Percentiles rank a stretch among this genome's conserved stretches.
Conservation (phyloP, 2,329 filamentous ascomycete species). For the Gliomastix tumulicola region DNA sequence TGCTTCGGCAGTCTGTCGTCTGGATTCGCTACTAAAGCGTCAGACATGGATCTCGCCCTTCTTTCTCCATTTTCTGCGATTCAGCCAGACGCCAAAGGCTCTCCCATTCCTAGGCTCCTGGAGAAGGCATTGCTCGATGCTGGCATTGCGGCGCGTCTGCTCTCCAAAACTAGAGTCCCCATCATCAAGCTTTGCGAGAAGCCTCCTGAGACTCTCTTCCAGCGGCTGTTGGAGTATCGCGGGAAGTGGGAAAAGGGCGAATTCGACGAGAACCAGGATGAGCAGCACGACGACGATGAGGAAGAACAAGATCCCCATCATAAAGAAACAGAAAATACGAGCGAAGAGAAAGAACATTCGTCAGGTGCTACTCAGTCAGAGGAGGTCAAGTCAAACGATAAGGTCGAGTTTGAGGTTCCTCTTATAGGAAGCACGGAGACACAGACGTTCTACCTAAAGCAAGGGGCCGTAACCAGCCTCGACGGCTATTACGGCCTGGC, state of each 20-base stretch:
- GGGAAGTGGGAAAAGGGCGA: slow-evolving; percentile 62
- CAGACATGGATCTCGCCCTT: slow-evolving; percentile 84
- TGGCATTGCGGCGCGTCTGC: slow-evolving; percentile 68
- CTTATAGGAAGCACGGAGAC: slow-evolving; percentile 6
- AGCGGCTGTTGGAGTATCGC: slow-evolving; percentile 57
- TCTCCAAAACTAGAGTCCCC: slow-evolving; percentile 74
- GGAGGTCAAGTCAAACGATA: not conserved
- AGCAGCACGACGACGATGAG: slow-evolving; percentile 14
- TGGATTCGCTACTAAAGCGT: slow-evolving; percentile 80
- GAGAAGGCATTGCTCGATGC: slow-evolving; percentile 67
- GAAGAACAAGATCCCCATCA: slow-evolving; percentile 1
- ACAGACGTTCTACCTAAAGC: slow-evolving; percentile 26
- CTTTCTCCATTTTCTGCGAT: slow-evolving; percentile 55
- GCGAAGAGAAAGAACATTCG: not conserved
- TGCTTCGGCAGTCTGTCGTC: slow-evolving; percentile 80
- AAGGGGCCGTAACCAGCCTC: slow-evolving; percentile 32
- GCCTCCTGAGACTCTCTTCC: slow-evolving; percentile 53
- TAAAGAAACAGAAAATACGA: not conserved
- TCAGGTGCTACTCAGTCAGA: too few relatives aligned
- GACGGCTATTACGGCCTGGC: slow-evolving; percentile 38
- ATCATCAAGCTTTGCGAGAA: slow-evolving; percentile 81
- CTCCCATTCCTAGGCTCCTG: slow-evolving; percentile 63
- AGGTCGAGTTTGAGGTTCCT: slow-evolving; percentile 12
- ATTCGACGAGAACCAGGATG: slow-evolving; percentile 20
- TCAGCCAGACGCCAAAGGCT: slow-evolving; percentile 45